These are phyloP conservation scores for Beverwykella pulmonaria DNA, from an alignment of 495 filamentous ascomycete genomes.

Conservation along the genomic window DNA sequence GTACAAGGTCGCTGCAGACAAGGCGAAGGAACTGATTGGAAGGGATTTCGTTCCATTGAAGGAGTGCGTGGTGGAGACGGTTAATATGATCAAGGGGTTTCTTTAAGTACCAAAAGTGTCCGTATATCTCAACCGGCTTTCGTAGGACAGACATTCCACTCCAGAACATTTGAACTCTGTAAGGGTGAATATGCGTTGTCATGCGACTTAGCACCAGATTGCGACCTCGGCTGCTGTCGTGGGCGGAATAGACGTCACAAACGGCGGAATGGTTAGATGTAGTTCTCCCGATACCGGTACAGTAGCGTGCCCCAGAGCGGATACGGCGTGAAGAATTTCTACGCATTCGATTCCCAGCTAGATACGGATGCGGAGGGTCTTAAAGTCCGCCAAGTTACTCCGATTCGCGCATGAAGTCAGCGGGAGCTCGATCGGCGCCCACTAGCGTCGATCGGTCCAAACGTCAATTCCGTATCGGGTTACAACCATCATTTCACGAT, in stretches of 20 bases:
- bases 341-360: not conserved
- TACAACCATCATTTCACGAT: not conserved
- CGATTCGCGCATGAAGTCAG: not conserved
- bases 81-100: constrained; percentile 1
- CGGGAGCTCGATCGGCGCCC: not conserved
- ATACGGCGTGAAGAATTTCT: not conserved
- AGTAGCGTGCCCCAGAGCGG: not conserved
- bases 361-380: not conserved
- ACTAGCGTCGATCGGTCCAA: not conserved
- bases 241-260: too few relatives aligned
- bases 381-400: not conserved
- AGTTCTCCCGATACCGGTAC: not conserved
- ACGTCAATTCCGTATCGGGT: not conserved
- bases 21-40: not conserved
- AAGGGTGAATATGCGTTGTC: too few relatives aligned
- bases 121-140: too few relatives aligned
- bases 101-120: not conserved
- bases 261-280: too few relatives aligned
- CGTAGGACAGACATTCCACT: too few relatives aligned
- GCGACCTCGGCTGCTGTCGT: too few relatives aligned
- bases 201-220: too few relatives aligned
- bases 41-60: constrained; percentile 2
- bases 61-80: constrained; percentile 7
- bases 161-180: too few relatives aligned
- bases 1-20: not conserved